A percentile compares a stretch with the other conserved stretches of the same genome.
These are phyloP conservation scores for Leucaena leucocephala DNA, from an alignment of 306 rosid genomes.

Conservation along the genomic window DNA sequence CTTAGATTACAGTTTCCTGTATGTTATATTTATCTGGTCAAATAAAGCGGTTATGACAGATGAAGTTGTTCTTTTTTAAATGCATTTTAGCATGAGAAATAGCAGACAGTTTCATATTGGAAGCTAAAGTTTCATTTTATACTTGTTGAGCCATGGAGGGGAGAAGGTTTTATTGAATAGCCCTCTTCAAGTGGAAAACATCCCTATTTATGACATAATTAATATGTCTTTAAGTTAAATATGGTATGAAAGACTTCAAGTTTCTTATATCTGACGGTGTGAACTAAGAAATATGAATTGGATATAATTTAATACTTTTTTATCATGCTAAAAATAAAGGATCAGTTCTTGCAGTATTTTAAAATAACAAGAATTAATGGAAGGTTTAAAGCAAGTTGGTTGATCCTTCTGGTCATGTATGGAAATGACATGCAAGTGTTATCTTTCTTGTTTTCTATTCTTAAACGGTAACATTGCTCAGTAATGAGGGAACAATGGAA, in stretches of 20 bases:
- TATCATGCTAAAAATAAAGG: not conserved
- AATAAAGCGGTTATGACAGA: not conserved
- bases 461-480: not conserved
- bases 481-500: constrained; percentile 17
- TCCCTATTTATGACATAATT: not conserved
- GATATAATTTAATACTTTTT: not conserved
- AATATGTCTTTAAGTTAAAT: not conserved
- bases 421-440: not conserved
- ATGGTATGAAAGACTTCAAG: not conserved
- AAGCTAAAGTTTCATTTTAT: not conserved
- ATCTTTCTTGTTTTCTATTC: constrained; percentile 5
- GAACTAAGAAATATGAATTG: not conserved
- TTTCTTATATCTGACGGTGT: not conserved
- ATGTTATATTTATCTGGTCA: not conserved
- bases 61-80: not conserved
- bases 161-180: not conserved
- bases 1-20: not conserved
- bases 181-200: constrained; percentile 9
- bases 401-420: not conserved
- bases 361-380: not conserved
- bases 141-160: not conserved
- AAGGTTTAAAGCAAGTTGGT: not conserved
- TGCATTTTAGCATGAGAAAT: not conserved
- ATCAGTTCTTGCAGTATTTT: not conserved
- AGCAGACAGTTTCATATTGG: not conserved